Evolutionary conservation across 2,329 filamentous ascomycete species (phyloP).

Genomic region (Alternaria sp.): DNA sequence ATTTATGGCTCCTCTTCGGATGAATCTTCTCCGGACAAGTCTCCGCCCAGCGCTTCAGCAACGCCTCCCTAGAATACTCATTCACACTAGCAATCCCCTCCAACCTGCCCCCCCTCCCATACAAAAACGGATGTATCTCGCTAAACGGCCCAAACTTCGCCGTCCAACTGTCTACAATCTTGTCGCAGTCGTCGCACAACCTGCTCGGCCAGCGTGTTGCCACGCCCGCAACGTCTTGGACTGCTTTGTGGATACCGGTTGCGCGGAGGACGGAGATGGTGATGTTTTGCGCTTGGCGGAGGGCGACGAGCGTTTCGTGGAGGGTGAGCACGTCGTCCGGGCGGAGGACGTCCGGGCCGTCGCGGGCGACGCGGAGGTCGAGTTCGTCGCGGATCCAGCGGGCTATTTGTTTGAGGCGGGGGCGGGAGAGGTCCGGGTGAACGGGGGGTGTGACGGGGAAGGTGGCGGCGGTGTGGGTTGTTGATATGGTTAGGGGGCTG

Average conservation of each 20-base stretch:
- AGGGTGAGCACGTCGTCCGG: slow-evolving; percentile 54
- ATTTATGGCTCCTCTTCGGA: slow-evolving; percentile 40
- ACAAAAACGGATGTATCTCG: slow-evolving; percentile 50
- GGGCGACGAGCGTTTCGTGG: slow-evolving; percentile 50
- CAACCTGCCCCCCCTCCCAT: slow-evolving; percentile 52
- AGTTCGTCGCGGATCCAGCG: slow-evolving; percentile 58
- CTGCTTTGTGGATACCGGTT: slow-evolving; percentile 55
- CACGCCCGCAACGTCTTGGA: slow-evolving; percentile 52
- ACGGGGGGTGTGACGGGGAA: slow-evolving; percentile 12
- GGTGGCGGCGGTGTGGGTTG: background rate
- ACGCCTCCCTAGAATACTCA: slow-evolving; percentile 48
- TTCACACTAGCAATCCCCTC: slow-evolving; percentile 49
- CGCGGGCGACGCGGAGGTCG: slow-evolving; percentile 53
- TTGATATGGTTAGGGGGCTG: slow-evolving; percentile 4
- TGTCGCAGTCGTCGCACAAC: slow-evolving; percentile 55
- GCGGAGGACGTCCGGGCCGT: slow-evolving; percentile 52
- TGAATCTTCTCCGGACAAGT: slow-evolving; percentile 40
- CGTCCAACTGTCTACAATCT: slow-evolving; percentile 50
- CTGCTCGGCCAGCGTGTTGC: slow-evolving; percentile 57
- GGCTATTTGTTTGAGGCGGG: slow-evolving; percentile 45
- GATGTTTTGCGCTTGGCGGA: slow-evolving; percentile 32
- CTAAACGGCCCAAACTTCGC: slow-evolving; percentile 47
- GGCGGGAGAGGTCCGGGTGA: slow-evolving; percentile 28
- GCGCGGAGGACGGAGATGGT: slow-evolving; percentile 47
- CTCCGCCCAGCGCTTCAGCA: slow-evolving; percentile 43